Base-by-base conservation (phyloP, 371 early-diverging fungal species). In the Mortierella sp. region DNA sequence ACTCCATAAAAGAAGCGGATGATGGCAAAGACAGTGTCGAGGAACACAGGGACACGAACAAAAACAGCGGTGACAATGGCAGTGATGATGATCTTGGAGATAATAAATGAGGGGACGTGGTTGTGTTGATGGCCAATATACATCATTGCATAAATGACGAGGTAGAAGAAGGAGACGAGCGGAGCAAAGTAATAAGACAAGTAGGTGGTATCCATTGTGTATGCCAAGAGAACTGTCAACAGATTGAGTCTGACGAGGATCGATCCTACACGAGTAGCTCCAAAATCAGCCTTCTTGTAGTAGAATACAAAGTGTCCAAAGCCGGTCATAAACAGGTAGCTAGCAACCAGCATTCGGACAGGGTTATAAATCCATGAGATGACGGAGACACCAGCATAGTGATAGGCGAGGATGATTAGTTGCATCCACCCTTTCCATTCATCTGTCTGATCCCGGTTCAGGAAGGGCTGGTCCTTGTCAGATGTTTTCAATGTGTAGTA, bases 371-470 rank as follows among this genome's bases (percentile, higher is more conserved):
- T 87, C 1, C 84, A 85, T 7, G 89, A 57, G n/a, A 86, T 82
- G 23, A 76, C 75, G 3, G 91, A 91, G 0, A 91, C 92, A 25
- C 90, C 92, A 29, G 85, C 75, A 66, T 89, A 89, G 76, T 93
- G 93, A 74, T 92, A 92, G 21, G 89, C 79, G n/a, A 94, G 81
- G 46, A 94, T 92, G 25, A 88, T 81, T 14, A 93, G 70, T 82
- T 93, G 93, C 93, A 94, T 93, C 93, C 93, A 93, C 6, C 94
- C 94, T 70, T 92, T 93, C 94, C 93, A 94, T 82, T 94, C 94
- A 62, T 93, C 91, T 0, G 93, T 93, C 64, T 92, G 92, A 53
- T 88, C 82, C 18, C 92, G 85, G 74, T 87, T 91, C 67, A 94
- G 72, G 62, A 92, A 91, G 5, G 84, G 82, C 28, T 83, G 83